Evolutionary conservation across 1,284 basidiomycete genomes (phyloP).

Genomic region (Schizophyllum commune): DNA sequence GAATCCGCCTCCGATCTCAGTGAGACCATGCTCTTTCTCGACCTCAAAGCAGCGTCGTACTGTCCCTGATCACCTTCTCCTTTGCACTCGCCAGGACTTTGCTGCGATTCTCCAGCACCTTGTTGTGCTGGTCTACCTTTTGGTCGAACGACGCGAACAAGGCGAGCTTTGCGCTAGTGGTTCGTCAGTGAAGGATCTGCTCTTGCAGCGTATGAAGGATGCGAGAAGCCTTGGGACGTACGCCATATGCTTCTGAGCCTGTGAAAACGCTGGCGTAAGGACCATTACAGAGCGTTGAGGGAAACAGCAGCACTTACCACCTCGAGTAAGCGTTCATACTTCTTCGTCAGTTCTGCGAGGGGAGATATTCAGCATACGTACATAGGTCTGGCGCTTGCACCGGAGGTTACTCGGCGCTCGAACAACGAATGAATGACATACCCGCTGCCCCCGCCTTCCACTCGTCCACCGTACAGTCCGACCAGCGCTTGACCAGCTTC

Average conservation of each 20-base stretch:
- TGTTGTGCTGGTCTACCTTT: neutral
- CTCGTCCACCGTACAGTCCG: conserved; percentile 27
- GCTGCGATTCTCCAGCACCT: neutral
- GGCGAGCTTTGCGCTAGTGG: neutral
- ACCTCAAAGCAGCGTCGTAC: neutral
- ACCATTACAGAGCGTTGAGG: neutral
- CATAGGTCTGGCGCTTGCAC: too few relatives aligned
- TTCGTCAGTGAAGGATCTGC: neutral
- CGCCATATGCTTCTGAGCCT: neutral
- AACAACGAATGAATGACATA: too few relatives aligned
- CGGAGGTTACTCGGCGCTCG: too few relatives aligned
- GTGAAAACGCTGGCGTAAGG: neutral
- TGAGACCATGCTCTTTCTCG: too few relatives aligned
- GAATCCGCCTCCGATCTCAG: too few relatives aligned
- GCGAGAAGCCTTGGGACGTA: neutral
- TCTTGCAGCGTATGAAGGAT: neutral
- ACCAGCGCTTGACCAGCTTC: conserved; percentile 24
- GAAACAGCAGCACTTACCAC: neutral
- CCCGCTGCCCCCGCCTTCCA: conserved; percentile 31
- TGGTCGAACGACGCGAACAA: neutral
- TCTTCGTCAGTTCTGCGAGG: neutral
- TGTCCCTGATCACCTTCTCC: neutral
- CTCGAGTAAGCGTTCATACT: neutral
- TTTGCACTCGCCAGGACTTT: neutral
- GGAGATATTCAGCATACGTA: neutral